Evolutionary conservation across 768 basidiomycete genomes (phyloP).

Genomic region (Lactarius tabidus): DNA sequence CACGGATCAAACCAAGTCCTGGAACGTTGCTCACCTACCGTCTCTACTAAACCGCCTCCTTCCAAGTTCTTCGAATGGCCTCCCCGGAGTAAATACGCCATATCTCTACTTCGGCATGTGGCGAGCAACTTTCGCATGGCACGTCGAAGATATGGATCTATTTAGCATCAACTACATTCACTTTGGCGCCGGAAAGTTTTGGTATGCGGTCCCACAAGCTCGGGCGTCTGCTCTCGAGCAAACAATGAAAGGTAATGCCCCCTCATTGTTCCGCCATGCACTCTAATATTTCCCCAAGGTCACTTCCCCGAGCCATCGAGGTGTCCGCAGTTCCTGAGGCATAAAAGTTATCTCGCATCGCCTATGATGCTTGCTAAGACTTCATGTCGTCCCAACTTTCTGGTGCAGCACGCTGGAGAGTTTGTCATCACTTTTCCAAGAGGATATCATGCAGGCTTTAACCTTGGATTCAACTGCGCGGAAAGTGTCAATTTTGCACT

Average conservation of each 20-base stretch:
- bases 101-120: conserved; percentile 99
- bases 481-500: conserved; percentile 97
- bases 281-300: conserved; percentile 41
- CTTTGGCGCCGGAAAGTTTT: conserved; percentile 95
- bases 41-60: conserved; percentile 81
- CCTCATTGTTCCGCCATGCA: neutral
- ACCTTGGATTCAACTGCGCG: conserved; percentile 93
- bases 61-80: conserved; percentile 57
- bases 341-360: conserved; percentile 93
- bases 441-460: conserved; percentile 97
- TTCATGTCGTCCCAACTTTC: conserved; percentile 75
- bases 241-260: conserved; percentile 69
- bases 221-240: conserved; percentile 80
- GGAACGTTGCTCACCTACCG: conserved; percentile 93
- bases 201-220: conserved; percentile 94
- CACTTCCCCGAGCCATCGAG: conserved; percentile 81
- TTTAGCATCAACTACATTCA: conserved; percentile 99
- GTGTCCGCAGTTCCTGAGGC: conserved; percentile 92
- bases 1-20: conserved; percentile 71
- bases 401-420: conserved; percentile 92
- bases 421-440: conserved; percentile 94
- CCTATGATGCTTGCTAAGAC: conserved; percentile 77
- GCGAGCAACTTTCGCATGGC: conserved; percentile 98
- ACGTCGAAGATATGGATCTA: conserved; percentile 99
- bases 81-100: conserved; percentile 96